These are phyloP conservation scores for Ganoderma leucocontextum DNA, from an alignment of 1,284 basidiomycete species.

Conservation along the genomic window DNA sequence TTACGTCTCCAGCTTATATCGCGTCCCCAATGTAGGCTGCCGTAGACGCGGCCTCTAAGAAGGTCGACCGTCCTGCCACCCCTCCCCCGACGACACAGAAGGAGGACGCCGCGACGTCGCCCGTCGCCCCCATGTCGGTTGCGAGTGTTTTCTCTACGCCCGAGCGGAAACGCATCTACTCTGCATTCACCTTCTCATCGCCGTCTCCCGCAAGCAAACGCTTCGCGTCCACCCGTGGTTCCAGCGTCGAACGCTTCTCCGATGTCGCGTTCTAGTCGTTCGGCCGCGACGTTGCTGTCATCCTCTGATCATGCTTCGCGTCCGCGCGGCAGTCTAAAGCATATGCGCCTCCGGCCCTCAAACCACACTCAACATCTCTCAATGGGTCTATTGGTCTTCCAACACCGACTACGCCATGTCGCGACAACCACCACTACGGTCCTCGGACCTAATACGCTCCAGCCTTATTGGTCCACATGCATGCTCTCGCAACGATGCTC, in stretches of 20 bases:
- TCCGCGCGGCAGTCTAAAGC: neutral
- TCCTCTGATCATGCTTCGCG: neutral
- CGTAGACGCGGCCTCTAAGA: constrained; percentile 7
- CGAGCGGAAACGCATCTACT: constrained; percentile 72
- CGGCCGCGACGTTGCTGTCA: neutral
- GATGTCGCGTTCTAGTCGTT: constrained; percentile 30
- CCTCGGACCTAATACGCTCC: neutral
- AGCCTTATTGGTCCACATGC: neutral
- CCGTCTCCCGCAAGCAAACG: constrained; percentile 68
- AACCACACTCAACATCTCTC: neutral
- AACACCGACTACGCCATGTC: neutral
- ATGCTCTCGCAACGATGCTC: constrained; percentile 12
- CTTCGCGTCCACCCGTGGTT: constrained; percentile 42
- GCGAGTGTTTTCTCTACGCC: constrained; percentile 64
- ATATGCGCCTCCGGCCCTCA: neutral
- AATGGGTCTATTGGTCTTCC: neutral
- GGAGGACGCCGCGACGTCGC: constrained; percentile 21
- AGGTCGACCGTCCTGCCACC: constrained; percentile 23
- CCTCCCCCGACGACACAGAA: constrained; percentile 18
- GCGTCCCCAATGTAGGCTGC: constrained; percentile 2
- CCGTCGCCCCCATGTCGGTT: neutral
- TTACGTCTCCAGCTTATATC: neutral
- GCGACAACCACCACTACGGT: constrained; percentile 2
- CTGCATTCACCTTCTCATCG: constrained; percentile 79
- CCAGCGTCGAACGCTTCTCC: constrained; percentile 37